Percentiles rank a stretch among this genome's conserved stretches.
phyloP scores from a whole-genome alignment of 2,329 filamentous ascomycete species.

The Pyricularia sp. region DNA sequence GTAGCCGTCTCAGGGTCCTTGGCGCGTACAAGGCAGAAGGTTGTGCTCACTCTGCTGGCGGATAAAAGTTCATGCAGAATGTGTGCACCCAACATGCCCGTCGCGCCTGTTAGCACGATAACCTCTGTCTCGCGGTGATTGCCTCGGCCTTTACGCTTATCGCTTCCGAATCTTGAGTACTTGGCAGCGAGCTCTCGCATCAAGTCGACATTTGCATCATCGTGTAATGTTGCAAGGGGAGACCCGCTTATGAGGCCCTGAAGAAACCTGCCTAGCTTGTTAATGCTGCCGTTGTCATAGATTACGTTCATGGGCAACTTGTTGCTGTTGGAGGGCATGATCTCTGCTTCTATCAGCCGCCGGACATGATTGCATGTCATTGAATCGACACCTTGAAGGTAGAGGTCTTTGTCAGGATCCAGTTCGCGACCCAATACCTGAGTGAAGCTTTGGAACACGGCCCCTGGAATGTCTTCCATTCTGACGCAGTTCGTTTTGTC shows the following conservation, averaged over 20 bases:
- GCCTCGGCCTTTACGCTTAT: neutral
- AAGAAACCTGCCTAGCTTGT: neutral
- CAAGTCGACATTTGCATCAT: neutral
- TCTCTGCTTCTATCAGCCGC: slow-evolving; percentile 14
- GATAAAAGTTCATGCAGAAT: neutral
- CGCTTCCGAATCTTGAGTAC: neutral
- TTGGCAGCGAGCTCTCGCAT: neutral
- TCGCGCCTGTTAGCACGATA: neutral
- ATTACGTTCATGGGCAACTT: neutral
- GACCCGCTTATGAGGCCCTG: neutral
- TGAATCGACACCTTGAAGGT: slow-evolving; percentile 46
- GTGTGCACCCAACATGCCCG: neutral
- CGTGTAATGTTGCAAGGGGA: neutral
- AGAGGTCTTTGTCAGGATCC: slow-evolving; percentile 35
- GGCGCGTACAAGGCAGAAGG: neutral
- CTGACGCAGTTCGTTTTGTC: neutral
- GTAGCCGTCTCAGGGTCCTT: neutral
- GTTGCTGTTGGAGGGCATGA: neutral
- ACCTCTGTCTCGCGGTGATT: neutral
- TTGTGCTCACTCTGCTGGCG: neutral
- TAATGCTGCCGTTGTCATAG: neutral
- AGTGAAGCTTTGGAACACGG: neutral
- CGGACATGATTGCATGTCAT: slow-evolving; percentile 41
- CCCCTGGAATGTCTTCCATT: neutral
- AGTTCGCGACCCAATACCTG: slow-evolving; percentile 12